Percentiles rank a stretch among this genome's conserved stretches.
phyloP scores from a whole-genome alignment of 495 filamentous ascomycete genomes.

The Friedmanniomyces endolithicus region DNA sequence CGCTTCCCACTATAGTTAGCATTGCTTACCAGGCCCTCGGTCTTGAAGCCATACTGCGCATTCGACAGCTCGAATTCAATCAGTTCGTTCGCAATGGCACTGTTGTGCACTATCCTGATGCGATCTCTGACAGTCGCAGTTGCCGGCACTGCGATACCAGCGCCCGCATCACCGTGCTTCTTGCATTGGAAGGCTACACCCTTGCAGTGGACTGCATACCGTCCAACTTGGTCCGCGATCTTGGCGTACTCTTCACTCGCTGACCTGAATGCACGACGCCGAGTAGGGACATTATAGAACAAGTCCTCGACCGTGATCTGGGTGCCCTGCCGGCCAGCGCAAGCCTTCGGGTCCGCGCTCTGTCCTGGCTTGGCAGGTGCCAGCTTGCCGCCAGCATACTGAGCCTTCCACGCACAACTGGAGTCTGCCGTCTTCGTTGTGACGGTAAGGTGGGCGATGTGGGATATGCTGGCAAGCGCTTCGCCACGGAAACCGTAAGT shows the following conservation, averaged over 20 bases:
- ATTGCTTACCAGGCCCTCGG: constrained; percentile 73
- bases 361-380: constrained; percentile 85
- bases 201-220: constrained; percentile 88
- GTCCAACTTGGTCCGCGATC: constrained; percentile 87
- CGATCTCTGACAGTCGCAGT: constrained; percentile 63
- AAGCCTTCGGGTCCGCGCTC: constrained; percentile 73
- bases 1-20: constrained; percentile 94
- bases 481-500: constrained; percentile 98
- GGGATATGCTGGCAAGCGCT: constrained; percentile 94
- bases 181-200: constrained; percentile 92
- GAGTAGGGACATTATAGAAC: constrained; percentile 89
- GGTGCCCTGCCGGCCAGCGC: constrained; percentile 83
- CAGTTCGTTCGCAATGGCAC: constrained; percentile 76
- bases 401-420: constrained; percentile 76
- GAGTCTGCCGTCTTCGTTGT: constrained; percentile 89
- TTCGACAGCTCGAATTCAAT: constrained; percentile 64
- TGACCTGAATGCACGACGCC: constrained; percentile 81
- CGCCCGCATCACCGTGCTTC: constrained; percentile 80
- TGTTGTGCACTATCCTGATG: constrained; percentile 82
- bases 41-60: constrained; percentile 68
- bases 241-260: constrained; percentile 94
- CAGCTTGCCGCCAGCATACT: constrained; percentile 75
- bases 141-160: constrained; percentile 63
- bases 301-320: constrained; percentile 95
- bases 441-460: constrained; percentile 90